Evolutionary conservation across 2,329 filamentous ascomycete genomes (phyloP).

Genomic region (Beauveria scarabaeidicola): DNA sequence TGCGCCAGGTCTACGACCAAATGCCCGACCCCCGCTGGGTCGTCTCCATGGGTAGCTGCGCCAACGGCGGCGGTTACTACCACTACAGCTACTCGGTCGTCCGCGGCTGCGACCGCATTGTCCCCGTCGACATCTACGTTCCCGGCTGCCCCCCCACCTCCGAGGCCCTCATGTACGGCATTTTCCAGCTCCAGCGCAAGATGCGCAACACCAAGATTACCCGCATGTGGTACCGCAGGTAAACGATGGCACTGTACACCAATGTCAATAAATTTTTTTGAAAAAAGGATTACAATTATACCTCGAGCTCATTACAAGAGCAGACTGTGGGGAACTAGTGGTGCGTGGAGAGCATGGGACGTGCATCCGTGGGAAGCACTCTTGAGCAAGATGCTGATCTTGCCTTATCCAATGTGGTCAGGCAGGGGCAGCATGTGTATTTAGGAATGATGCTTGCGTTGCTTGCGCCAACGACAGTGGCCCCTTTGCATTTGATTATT

Average conservation of each 20-base stretch:
- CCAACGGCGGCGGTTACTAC: slow-evolving; percentile 79
- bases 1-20: slow-evolving; percentile 89
- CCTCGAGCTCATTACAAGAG: not conserved
- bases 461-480: not conserved
- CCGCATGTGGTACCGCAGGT: slow-evolving; percentile 52
- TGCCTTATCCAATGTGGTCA: not conserved
- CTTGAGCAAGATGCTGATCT: not conserved
- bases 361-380: not conserved
- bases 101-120: slow-evolving; percentile 66
- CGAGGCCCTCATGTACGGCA: slow-evolving; percentile 58
- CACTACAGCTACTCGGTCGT: slow-evolving; percentile 77
- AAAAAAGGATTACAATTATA: not conserved
- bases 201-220: slow-evolving; percentile 54
- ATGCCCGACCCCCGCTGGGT: slow-evolving; percentile 92
- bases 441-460: not conserved
- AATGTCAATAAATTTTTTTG: not conserved
- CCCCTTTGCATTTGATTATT: not conserved
- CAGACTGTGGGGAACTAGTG: not conserved
- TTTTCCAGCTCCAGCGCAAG: slow-evolving; percentile 71
- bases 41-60: slow-evolving; percentile 73
- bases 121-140: slow-evolving; percentile 74
- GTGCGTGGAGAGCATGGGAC: not conserved
- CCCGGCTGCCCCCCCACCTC: slow-evolving; percentile 60
- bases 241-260: slow-evolving; percentile 15
- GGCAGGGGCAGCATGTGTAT: not conserved